A percentile compares a stretch with the other conserved stretches of the same genome.
These are phyloP conservation scores for Fusarium chaquense DNA, from an alignment of 2,329 filamentous ascomycete species.

Conservation along the genomic window DNA sequence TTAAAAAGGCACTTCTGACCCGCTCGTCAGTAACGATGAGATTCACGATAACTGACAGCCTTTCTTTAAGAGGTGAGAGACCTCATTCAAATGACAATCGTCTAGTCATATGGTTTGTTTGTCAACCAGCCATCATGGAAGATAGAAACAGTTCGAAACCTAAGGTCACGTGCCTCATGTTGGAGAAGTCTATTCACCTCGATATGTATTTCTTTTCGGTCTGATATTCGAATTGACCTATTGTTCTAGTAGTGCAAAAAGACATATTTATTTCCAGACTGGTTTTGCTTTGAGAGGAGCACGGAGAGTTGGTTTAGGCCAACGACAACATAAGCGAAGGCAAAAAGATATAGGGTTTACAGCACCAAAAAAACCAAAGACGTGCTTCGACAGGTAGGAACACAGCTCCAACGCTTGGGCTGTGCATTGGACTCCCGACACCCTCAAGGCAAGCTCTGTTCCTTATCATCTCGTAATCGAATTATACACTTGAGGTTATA, in stretches of 20 bases:
- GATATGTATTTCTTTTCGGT: not conserved
- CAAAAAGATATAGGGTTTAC: not conserved
- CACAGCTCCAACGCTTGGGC: not conserved
- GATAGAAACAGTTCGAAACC: not conserved
- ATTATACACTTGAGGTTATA: not conserved
- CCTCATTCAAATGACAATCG: not conserved
- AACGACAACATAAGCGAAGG: not conserved
- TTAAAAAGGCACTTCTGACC: slow-evolving; percentile 15
- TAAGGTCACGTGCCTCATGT: slow-evolving; percentile 19
- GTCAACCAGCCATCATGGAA: not conserved
- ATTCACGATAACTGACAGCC: not conserved
- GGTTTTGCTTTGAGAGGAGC: not conserved
- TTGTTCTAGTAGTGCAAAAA: not conserved
- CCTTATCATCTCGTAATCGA: no score
- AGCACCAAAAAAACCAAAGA: no score
- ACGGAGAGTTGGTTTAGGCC: no score
- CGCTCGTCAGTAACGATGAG: not conserved
- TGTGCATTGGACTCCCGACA: not conserved
- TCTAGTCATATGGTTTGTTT: not conserved
- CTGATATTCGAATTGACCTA: not conserved
- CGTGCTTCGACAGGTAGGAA: not conserved
- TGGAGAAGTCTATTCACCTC: not conserved
- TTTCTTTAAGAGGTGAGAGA: not conserved
- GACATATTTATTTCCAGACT: not conserved
- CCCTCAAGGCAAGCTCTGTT: not conserved